These are phyloP conservation scores for Carex myosuroides DNA, from an alignment of 176 grass and related monocot genomes.

Conservation along the genomic window DNA sequence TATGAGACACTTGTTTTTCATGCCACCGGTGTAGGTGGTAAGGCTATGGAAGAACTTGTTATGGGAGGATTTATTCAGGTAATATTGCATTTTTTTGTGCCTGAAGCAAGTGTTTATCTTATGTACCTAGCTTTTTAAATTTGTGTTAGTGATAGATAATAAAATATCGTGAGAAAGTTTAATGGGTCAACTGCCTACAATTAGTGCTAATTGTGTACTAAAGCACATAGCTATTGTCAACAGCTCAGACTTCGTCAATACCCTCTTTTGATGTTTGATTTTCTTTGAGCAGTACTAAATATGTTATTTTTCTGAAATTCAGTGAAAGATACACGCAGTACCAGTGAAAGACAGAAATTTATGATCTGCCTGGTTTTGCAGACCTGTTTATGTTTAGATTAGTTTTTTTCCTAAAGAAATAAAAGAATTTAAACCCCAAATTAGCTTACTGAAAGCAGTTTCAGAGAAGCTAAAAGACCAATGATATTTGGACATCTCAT, in stretches of 20 bases:
- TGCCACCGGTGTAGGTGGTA: conserved; percentile 89
- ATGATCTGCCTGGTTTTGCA: neutral
- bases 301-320: neutral
- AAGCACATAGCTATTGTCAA: neutral
- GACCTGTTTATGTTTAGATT: neutral
- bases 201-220: neutral
- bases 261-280: neutral
- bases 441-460: neutral
- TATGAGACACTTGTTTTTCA: conserved; percentile 94
- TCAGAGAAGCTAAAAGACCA: neutral
- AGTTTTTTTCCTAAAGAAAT: neutral
- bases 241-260: neutral
- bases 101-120: neutral
- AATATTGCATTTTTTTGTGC: neutral
- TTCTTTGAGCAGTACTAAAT: neutral
- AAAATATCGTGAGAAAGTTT: neutral
- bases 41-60: conserved; percentile 95
- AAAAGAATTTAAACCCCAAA: neutral
- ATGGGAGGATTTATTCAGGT: conserved; percentile 81
- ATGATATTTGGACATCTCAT: neutral
- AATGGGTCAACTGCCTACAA: neutral
- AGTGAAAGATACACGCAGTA: neutral
- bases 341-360: neutral
- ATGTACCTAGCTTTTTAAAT: neutral
- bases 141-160: neutral